phyloP scores from a whole-genome alignment of 148 eudicot genomes.

The Rhododendron vialii region DNA sequence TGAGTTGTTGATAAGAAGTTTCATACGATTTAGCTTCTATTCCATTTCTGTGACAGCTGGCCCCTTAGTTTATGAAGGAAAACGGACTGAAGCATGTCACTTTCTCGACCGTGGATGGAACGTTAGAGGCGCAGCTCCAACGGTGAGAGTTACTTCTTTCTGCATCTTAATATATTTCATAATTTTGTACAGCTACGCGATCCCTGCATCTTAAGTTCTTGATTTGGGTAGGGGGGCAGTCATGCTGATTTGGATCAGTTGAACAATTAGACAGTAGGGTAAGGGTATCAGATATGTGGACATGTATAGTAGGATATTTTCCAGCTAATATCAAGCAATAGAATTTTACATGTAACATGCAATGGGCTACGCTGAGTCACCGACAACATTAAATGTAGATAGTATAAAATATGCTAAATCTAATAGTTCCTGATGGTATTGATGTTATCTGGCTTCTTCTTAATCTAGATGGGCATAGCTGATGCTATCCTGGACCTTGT shows the following conservation, averaged over 20 bases:
- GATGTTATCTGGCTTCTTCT: slow-evolving; percentile 16
- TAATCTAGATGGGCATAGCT: no score
- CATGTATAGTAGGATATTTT: not conserved
- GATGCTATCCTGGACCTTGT: no score
- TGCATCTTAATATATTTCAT: not conserved
- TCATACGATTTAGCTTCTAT: not conserved
- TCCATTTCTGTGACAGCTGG: slow-evolving; percentile 49
- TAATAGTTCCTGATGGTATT: not conserved
- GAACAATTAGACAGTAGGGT: no score
- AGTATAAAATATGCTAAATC: not conserved
- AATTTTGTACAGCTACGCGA: not conserved
- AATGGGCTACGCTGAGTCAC: not conserved
- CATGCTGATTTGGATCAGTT: no score
- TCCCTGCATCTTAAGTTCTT: slow-evolving; percentile 2
- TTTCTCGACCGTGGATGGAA: slow-evolving; percentile 95
- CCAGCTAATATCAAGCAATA: no score
- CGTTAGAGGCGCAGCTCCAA: slow-evolving; percentile 90
- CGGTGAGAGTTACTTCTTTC: not conserved
- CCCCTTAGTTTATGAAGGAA: slow-evolving; percentile 77
- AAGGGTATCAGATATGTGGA: no score
- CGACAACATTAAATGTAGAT: no score
- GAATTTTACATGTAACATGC: not conserved
- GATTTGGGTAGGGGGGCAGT: not conserved
- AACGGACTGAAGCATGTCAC: slow-evolving; percentile 70
- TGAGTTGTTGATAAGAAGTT: not conserved